Evolutionary conservation across 1,284 basidiomycete genomes (phyloP).

Genomic region (Amylostereum areolatum): DNA sequence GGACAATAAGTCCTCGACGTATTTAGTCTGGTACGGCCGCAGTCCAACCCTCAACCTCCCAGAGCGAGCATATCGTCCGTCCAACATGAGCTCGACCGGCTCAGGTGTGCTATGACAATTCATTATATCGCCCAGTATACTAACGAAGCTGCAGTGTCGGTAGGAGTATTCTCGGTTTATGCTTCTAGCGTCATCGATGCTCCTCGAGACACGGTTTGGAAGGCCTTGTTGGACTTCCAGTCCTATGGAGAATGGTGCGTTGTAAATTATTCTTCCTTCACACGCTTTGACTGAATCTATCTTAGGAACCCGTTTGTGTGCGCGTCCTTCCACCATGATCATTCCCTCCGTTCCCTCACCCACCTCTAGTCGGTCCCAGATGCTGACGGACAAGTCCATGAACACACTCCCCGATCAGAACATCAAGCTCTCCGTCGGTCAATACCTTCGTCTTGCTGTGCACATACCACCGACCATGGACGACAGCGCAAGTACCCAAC

Average conservation of each 20-base stretch:
- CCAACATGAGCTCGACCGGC: no score
- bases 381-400: constrained; percentile 1
- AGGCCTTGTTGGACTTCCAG: constrained; percentile 27
- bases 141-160: neutral
- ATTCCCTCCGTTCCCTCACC: neutral
- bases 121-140: no score
- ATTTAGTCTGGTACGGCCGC: no score
- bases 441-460: constrained; percentile 3
- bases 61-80: no score
- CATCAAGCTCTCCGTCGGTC: neutral
- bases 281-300: neutral
- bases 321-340: neutral
- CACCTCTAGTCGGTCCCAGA: constrained; percentile 6
- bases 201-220: constrained; percentile 26
- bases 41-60: no score
- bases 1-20: no score
- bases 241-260: constrained; percentile 27
- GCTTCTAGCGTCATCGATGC: constrained; percentile 27
- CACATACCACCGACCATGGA: constrained; percentile 12
- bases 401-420: constrained; percentile 3
- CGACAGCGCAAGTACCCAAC: neutral
- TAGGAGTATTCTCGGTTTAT: constrained; percentile 19
- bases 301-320: constrained; percentile 9
- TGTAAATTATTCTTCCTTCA: neutral
- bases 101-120: no score